Evolutionary conservation across 306 rosid genomes (phyloP).

Genomic region (Neltuma alba): DNA sequence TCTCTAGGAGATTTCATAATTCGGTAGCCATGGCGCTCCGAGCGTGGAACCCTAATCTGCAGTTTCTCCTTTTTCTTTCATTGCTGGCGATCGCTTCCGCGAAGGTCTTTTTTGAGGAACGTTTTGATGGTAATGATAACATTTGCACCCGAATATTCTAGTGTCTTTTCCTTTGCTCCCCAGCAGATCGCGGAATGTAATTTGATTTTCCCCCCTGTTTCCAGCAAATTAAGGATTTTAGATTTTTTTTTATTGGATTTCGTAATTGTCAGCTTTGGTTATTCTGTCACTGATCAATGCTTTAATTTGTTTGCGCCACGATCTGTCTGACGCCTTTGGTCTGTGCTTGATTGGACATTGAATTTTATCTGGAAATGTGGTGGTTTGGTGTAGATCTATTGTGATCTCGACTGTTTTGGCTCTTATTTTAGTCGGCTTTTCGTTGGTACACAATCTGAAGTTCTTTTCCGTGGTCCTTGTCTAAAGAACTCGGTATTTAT

Average conservation of each 20-base stretch:
- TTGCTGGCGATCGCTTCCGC: conserved; percentile 72
- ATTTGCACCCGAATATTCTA: background rate
- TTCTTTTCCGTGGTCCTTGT: no score
- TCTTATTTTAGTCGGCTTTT: background rate
- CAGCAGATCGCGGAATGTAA: conserved; percentile 24
- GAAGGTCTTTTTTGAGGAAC: conserved; percentile 90
- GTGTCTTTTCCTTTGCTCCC: background rate
- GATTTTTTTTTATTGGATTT: background rate
- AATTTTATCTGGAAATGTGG: conserved; percentile 17
- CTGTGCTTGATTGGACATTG: background rate
- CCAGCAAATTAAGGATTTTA: conserved; percentile 19
- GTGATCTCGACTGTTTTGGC: background rate
- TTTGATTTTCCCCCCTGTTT: conserved; percentile 31
- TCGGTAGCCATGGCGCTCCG: conserved; percentile 71
- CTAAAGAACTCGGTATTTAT: background rate
- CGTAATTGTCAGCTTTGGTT: background rate
- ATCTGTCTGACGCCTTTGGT: conserved; percentile 39
- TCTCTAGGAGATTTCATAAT: background rate
- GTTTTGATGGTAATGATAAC: conserved; percentile 70
- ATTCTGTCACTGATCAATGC: conserved; percentile 34
- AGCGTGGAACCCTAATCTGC: conserved; percentile 70
- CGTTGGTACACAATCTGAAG: background rate
- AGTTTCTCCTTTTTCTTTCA: conserved; percentile 58
- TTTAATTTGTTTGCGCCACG: conserved; percentile 34
- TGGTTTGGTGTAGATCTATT: conserved; percentile 52